A percentile compares a stretch with the other conserved stretches of the same genome.
These are phyloP conservation scores for Boletus semigastroideus DNA, from an alignment of 1,284 basidiomycete genomes.

Conservation along the genomic window DNA sequence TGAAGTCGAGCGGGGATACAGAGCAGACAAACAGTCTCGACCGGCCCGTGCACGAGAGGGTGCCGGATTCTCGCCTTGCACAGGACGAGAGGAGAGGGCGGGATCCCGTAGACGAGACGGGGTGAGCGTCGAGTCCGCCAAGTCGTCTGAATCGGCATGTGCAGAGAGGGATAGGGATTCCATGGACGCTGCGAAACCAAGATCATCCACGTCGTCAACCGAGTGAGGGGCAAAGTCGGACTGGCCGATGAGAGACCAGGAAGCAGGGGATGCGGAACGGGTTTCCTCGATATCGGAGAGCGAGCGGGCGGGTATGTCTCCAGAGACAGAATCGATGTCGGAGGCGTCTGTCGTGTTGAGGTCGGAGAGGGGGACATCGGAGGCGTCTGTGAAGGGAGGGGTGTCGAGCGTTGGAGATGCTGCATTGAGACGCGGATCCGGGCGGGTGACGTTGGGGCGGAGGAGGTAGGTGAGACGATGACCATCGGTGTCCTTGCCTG, in stretches of 20 bases:
- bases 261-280: conserved; percentile 24
- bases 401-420: conserved; percentile 48
- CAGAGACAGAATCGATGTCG: conserved; percentile 21
- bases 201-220: conserved; percentile 19
- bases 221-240: conserved; percentile 13
- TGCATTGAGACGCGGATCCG: conserved; percentile 37
- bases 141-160: neutral
- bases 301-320: conserved; percentile 11
- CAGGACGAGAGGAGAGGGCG: neutral
- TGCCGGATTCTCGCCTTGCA: neutral
- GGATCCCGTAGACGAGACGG: conserved; percentile 4
- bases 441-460: conserved; percentile 68
- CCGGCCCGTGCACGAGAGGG: conserved; percentile 19
- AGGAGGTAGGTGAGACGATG: conserved; percentile 73
- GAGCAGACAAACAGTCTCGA: conserved; percentile 13
- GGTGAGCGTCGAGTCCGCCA: conserved; percentile 7
- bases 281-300: conserved; percentile 32
- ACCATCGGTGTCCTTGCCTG: conserved; percentile 68
- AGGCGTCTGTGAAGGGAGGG: conserved; percentile 67
- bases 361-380: conserved; percentile 30
- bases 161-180: conserved; percentile 33
- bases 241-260: conserved; percentile 20
- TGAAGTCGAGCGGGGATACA: conserved; percentile 37
- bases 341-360: conserved; percentile 16
- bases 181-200: conserved; percentile 32